phyloP scores from a whole-genome alignment of 208 protist genomes.

The Trypanosoma melophagium region DNA sequence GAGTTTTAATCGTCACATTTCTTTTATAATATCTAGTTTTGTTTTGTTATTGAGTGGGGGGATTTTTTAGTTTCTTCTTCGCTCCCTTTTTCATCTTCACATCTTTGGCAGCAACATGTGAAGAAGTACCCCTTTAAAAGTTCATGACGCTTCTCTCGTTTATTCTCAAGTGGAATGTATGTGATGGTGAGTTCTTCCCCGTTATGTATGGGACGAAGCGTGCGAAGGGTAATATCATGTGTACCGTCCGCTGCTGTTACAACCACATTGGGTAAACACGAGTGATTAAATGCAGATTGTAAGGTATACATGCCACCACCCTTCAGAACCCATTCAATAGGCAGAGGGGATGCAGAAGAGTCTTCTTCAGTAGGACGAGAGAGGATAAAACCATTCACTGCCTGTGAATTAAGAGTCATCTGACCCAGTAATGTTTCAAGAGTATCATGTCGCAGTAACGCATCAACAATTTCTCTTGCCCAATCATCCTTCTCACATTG shows the following conservation, averaged over 20 bases:
- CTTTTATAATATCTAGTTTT: neutral
- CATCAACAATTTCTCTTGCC: conserved; percentile 48
- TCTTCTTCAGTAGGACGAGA: neutral
- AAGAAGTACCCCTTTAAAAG: conserved; percentile 75
- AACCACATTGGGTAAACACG: conserved; percentile 61
- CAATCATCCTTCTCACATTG: conserved; percentile 20
- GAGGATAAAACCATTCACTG: conserved; percentile 45
- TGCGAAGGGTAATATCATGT: conserved; percentile 63
- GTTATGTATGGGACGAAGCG: conserved; percentile 38
- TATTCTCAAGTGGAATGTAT: conserved; percentile 69
- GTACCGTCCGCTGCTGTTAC: conserved; percentile 47
- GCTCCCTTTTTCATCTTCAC: conserved; percentile 26
- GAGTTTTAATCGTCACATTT: too few relatives aligned
- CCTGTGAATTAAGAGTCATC: conserved; percentile 74
- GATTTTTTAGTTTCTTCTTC: neutral
- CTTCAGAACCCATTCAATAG: conserved; percentile 57
- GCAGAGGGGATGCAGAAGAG: conserved; percentile 18
- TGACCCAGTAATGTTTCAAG: conserved; percentile 67
- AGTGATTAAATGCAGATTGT: conserved; percentile 79
- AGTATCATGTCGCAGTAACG: conserved; percentile 51
- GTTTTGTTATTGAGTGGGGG: neutral
- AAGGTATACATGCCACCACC: conserved; percentile 74
- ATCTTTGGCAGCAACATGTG: conserved; percentile 60
- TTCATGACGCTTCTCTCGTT: conserved; percentile 33
- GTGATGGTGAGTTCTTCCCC: conserved; percentile 73